A percentile compares a stretch with the other conserved stretches of the same genome.
These are phyloP conservation scores for Coemansia sp. DNA, from an alignment of 192 early-diverging fungal genomes.

Conservation along the genomic window DNA sequence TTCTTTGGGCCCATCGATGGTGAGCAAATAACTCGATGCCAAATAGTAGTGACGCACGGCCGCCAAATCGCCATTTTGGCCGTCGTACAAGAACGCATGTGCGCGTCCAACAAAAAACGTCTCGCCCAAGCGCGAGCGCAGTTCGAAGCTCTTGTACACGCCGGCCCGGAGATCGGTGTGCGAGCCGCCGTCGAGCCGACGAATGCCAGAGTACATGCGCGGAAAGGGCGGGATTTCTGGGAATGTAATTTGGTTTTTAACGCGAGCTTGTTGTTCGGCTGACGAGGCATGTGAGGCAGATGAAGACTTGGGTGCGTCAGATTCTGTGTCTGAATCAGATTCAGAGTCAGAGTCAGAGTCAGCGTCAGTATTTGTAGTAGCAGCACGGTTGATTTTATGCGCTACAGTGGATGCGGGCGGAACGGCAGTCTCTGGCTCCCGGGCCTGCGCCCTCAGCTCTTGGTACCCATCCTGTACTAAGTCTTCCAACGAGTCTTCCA, in stretches of 20 bases:
- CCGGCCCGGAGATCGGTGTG: constrained; percentile 27
- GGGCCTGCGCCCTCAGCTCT: background rate
- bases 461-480: background rate
- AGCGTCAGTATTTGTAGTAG: background rate
- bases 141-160: constrained; percentile 36
- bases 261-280: background rate
- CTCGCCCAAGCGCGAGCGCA: constrained; percentile 39
- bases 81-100: constrained; percentile 33
- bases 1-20: constrained; percentile 21
- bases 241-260: constrained; percentile 23
- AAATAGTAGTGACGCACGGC: constrained; percentile 34
- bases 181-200: constrained; percentile 16
- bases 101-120: constrained; percentile 20
- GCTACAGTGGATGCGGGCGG: background rate
- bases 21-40: constrained; percentile 39
- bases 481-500: background rate
- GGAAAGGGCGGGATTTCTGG: constrained; percentile 35
- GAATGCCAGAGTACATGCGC: constrained; percentile 35
- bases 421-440: background rate
- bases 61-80: constrained; percentile 7
- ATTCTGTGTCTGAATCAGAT: background rate
- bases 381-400: background rate
- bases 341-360: background rate
- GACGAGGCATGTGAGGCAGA: background rate
- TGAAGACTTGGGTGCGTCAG: background rate